These are phyloP conservation scores for Coccomyxa subellipsoidea DNA, from an alignment of 163 green algal species.

Conservation along the genomic window DNA sequence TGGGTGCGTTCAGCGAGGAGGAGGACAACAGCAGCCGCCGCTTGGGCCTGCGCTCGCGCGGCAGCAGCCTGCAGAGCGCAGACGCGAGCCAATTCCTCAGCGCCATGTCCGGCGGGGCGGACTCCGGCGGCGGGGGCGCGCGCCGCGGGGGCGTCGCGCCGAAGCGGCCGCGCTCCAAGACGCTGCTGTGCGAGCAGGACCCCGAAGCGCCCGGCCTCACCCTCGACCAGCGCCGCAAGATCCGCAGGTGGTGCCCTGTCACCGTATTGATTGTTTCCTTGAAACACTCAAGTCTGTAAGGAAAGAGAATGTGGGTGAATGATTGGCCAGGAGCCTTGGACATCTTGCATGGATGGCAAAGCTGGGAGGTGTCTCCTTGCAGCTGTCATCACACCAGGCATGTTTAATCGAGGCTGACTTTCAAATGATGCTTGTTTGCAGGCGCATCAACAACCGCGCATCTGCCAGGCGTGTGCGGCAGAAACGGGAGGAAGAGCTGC, in stretches of 20 bases:
- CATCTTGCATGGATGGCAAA: too few species aligned
- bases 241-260: conserved; percentile 20
- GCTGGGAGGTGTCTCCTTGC: too few species aligned
- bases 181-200: conserved; percentile 24
- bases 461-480: conserved; percentile 42
- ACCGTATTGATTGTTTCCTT: background rate
- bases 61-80: background rate
- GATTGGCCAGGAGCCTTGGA: too few species aligned
- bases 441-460: conserved; percentile 47
- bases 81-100: background rate
- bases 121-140: background rate
- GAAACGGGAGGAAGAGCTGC: conserved; percentile 37
- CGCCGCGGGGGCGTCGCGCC: background rate
- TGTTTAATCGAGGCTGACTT: too few species aligned
- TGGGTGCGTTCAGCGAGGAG: background rate
- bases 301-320: too few species aligned
- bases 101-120: background rate
- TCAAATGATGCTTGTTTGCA: background rate
- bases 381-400: background rate
- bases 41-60: background rate
- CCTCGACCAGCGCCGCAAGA: conserved; percentile 29
- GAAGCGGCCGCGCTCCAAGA: background rate
- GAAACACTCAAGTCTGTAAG: too few species aligned
- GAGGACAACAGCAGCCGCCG: background rate
- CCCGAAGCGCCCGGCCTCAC: conserved; percentile 31